These are phyloP conservation scores for Cercospora sp. DNA, from an alignment of 2,329 filamentous ascomycete genomes.

Conservation along the genomic window DNA sequence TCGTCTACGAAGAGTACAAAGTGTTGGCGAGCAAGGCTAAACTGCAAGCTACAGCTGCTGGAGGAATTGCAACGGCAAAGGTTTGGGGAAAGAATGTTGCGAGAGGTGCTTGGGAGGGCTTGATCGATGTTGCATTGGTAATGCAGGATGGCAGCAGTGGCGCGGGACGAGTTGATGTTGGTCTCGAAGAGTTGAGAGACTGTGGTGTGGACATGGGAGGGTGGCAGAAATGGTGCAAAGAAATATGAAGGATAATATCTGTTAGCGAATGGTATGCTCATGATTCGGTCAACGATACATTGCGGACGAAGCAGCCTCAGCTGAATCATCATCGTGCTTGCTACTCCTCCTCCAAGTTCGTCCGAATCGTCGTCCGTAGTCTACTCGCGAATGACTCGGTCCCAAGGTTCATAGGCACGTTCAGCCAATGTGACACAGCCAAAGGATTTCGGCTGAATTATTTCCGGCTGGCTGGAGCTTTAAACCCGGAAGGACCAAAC, in stretches of 20 bases:
- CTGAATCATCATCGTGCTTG: background rate
- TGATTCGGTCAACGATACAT: background rate
- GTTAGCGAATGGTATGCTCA: background rate
- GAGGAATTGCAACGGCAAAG: slow-evolving; percentile 65
- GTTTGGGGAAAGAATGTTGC: slow-evolving; percentile 77
- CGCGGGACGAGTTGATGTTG: slow-evolving; percentile 71
- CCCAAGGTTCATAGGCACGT: background rate
- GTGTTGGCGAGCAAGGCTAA: slow-evolving; percentile 72
- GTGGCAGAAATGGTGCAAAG: slow-evolving; percentile 70
- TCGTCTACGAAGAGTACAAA: slow-evolving; percentile 84
- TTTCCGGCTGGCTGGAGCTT: background rate
- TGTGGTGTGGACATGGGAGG: slow-evolving; percentile 53
- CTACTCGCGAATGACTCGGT: background rate
- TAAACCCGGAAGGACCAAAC: background rate
- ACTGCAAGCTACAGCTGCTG: slow-evolving; percentile 68
- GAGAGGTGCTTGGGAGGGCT: slow-evolving; percentile 70
- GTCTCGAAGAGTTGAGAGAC: slow-evolving; percentile 72
- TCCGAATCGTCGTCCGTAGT: background rate
- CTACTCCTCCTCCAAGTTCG: background rate
- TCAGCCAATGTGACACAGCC: background rate
- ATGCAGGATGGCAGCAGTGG: slow-evolving; percentile 45
- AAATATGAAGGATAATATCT: slow-evolving; percentile 54
- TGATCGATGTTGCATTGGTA: slow-evolving; percentile 68
- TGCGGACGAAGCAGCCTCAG: background rate
- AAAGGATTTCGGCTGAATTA: background rate